Base-by-base conservation (phyloP, 2,329 filamentous ascomycete species). In the Fusarium lateritium region DNA sequence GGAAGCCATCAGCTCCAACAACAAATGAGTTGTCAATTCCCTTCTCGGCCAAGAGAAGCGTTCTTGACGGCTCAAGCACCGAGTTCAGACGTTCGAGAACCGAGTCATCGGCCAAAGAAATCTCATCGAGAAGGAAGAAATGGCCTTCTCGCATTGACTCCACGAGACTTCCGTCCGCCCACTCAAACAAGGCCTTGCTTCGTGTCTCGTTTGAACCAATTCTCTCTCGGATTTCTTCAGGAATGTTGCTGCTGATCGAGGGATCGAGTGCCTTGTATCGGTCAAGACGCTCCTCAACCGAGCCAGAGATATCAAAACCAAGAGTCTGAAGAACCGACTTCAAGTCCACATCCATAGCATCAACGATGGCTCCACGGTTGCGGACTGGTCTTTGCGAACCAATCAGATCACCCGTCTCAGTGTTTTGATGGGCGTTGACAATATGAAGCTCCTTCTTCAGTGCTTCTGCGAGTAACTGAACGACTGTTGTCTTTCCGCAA, bases 341-440 rank as follows among this genome's bases (percentile, higher is more conserved):
- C 28, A 98, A 79, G 73, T 92, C 89, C n/a, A 84, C 78, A 33
- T 84, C 82, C 31, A 98, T 82, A 2, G 87, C 79, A 28, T 91
- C 88, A 36, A 92, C 82, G 34, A 97, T 88, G 2, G 88, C 88
- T 15, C 90, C 88, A 42, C 94, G 89, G 77, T 98, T 98, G 67
- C 97, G 88, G 22, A 98, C 88, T 5, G 96, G 96, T 62, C 96
- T 85, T 78, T 99, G 96, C 5, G 96, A 96, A 69, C 96, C 96
- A 70, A 99, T 98, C 13, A 99, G 85, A 79, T 99, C 96, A 17
- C 96, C 95, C 0, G 97, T 98, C 78, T 99, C 97, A 1, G 96
- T 94, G 70, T 99, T 99, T 72, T 98, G 95, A 79, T 99, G 97
- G 4, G 97, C 96, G 76, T 99, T 99, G 75, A 99, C 91, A 72